Base-by-base conservation (phyloP, 1,284 basidiomycete species). In the Boletus semigastroideus region DNA sequence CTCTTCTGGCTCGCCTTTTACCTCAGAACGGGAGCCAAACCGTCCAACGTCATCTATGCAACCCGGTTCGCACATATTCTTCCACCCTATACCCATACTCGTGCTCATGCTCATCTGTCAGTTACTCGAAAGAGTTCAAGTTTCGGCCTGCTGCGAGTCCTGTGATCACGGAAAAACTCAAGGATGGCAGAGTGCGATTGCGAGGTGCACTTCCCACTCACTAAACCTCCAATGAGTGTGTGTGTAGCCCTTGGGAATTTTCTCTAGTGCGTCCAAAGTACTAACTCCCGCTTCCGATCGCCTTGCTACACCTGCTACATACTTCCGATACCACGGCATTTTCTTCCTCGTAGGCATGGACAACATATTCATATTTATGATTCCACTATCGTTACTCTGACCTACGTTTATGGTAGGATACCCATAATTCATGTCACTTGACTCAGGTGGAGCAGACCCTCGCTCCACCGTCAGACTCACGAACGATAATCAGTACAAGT, bases 111-210 rank as follows among this genome's bases (percentile, higher is more conserved):
- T 11, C 20, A 19, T 37, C 22, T 1, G 20, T 34, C 52, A 82
- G 79, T 54, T 82, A 80, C 56, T 82, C 78, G n/a, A 72, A 75
- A 55, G 74, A 78, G 50, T 72, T 70, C 67, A 79, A 78, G 59
- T 80, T 71, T 56, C 67, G 80, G 34, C 80, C 80, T 5, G 78
- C 79, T 6, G 80, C 79, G n/a, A 79, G 77, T 49, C 79, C 80
- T 20, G 64, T 82, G 43, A 70, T 82, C 52, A 79, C 76, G 0
- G 78, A 82, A 55, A 63, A 48, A 43, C 65, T 82, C 51, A 74
- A 75, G 51, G 78, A 79, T 46, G 78, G 79, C 2, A 61, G 67
- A 5, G 61, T 67, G 8, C 69, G 73, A 11, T 43, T 81, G 54
- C 68, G 77, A 8, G 79, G 80, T 5, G 79, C 74, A 14, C 55